phyloP scores from a whole-genome alignment of 257 asterid genomes.

The Solanum lycopersicoides region DNA sequence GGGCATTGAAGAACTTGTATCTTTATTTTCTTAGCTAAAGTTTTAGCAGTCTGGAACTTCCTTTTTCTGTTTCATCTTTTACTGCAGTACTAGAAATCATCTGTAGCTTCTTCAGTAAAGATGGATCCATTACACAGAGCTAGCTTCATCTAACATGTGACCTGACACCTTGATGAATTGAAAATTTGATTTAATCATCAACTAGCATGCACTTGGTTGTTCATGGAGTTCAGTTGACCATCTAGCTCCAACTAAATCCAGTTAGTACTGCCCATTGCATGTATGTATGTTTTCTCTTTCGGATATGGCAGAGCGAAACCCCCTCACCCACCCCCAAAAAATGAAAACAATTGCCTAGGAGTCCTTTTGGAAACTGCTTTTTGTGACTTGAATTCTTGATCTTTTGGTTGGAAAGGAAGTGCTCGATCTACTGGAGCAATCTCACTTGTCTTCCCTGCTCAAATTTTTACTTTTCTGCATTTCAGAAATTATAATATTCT shows the following conservation, averaged over 20 bases:
- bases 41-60: not conserved
- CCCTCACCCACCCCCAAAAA: not conserved
- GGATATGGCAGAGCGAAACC: not conserved
- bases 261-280: not conserved
- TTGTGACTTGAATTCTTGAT: not conserved
- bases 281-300: not conserved
- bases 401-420: not conserved
- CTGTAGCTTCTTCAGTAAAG: not conserved
- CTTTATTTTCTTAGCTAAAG: not conserved
- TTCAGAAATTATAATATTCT: not conserved
- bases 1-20: not conserved
- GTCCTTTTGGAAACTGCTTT: not conserved
- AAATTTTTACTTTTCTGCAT: not conserved
- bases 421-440: not conserved
- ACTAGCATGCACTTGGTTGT: not conserved
- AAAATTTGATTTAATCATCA: not conserved
- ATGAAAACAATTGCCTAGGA: not conserved
- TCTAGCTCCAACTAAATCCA: not conserved
- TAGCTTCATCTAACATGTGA: not conserved
- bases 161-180: not conserved
- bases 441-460: not conserved
- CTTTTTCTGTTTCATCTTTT: not conserved
- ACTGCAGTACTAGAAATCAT: not conserved
- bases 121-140: not conserved
- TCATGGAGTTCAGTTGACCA: not conserved